Evolutionary conservation across 2,329 filamentous ascomycete species (phyloP), one percentile per base, ranked within the genome.

Genomic region (Neonectria magnoliae): DNA sequence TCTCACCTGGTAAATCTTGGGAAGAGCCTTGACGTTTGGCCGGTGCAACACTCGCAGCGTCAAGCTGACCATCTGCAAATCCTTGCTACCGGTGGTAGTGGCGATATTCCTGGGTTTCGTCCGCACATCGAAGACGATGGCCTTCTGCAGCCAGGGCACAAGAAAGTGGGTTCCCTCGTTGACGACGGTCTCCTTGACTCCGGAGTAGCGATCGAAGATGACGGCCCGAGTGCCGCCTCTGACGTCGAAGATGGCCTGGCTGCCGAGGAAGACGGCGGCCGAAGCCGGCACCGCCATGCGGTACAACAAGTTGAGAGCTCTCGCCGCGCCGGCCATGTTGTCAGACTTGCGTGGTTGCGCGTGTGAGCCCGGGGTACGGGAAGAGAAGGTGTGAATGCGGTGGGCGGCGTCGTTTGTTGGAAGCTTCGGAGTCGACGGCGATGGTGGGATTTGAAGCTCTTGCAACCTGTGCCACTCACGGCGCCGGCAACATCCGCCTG

Each of bases 21-120:
- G 97, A 77, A 99, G 85, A 75, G 91, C 89, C 85, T 93, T 90
- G 75, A 99, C 95, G 62, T 97, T 95, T 6, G 97, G 96, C 74
- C 97, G 88, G 83, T 98, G 95, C 80, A 99, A 83, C 70, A 99
- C 96, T 81, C 96, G 89, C 79, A 99, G 87, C 58, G 96, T 99
- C 86, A 99, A 87, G 87, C 94, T 98, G 77, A 99, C 96, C 96
- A 99, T 99, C 85, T 99, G 96, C 86, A 99, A 82, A 84, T 99
- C 96, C 89, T 99, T 99, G 87, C 91, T 95, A 64, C 96, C 96
- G 13, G 96, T 99, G 25, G 96, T 99, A 29, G 96, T 99, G 71
- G 92, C 93, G 79, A 99, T 98, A 81, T 97, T 98, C 78, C 96
- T 89, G 67, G 96, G 96, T 87, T 97, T 97, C 62, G 97, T 99